These are phyloP conservation scores for Lachancea mirantina DNA, from an alignment of 805 yeast species.

Conservation along the genomic window DNA sequence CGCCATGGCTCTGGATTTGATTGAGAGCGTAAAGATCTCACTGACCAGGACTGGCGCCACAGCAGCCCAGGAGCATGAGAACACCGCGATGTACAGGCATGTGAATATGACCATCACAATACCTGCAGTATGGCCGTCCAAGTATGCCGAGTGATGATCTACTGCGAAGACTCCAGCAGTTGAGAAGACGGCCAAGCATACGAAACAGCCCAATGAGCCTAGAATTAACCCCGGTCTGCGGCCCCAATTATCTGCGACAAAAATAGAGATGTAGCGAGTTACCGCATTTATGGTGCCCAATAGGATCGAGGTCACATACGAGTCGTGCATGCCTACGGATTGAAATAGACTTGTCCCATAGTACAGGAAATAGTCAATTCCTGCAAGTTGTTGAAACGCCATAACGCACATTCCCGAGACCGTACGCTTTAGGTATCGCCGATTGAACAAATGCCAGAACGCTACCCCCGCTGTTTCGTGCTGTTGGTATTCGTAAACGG, in stretches of 20 bases:
- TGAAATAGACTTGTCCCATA: slow-evolving; percentile 55
- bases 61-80: slow-evolving; percentile 55
- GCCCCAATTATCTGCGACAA: slow-evolving; percentile 45
- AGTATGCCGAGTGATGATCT: slow-evolving; percentile 29
- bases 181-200: slow-evolving; percentile 47
- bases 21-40: slow-evolving; percentile 56
- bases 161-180: slow-evolving; percentile 37
- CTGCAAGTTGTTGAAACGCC: slow-evolving; percentile 42
- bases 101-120: slow-evolving; percentile 48
- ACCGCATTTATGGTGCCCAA: slow-evolving; percentile 47
- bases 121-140: slow-evolving; percentile 35
- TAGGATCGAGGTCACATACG: slow-evolving; percentile 49
- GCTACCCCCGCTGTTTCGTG: neutral
- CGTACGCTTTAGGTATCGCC: slow-evolving; percentile 6
- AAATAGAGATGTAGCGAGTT: slow-evolving; percentile 43
- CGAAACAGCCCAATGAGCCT: slow-evolving; percentile 42
- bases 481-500: slow-evolving; percentile 3
- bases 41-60: slow-evolving; percentile 41
- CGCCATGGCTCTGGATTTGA: slow-evolving; percentile 46
- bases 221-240: slow-evolving; percentile 34
- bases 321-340: slow-evolving; percentile 45
- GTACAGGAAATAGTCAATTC: slow-evolving; percentile 62
- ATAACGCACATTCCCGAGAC: slow-evolving; percentile 7
- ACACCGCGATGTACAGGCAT: slow-evolving; percentile 44
- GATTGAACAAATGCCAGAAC: slow-evolving; percentile 6